Evolutionary conservation across 768 basidiomycete species (phyloP), one percentile per base, ranked within the genome.

Genomic region (Clavaria fumosa): DNA sequence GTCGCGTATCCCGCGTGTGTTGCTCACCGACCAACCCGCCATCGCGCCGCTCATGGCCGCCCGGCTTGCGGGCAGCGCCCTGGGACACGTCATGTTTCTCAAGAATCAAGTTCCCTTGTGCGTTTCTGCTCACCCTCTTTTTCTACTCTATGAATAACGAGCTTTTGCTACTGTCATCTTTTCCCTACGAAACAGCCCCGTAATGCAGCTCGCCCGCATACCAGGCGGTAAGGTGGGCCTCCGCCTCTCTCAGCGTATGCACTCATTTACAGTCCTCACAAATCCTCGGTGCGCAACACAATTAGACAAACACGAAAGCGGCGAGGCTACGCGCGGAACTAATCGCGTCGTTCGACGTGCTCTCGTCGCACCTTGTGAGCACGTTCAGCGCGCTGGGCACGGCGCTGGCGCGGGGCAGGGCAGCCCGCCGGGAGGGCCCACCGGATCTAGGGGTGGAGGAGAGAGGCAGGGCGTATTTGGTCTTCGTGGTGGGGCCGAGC

Each of bases 71-170:
- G 60, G 64, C 9, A 70, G 67, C 41, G 53, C 83, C 19, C 57
- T 86, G 0, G 72, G 72, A 0, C 80, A 84, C 49, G 65, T 83
- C 2, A 52, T 85, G 12, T 86, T 80, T 49, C 58, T 85, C 39
- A 86, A 85, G 52, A 77, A 69, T 44, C 82, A 85, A 47, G 62
- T 84, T 0, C 82, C 81, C 1, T 73, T 84, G 81, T 84, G 48
- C 56, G 80, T 67, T 26, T 31, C 14, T 15, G n/a, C n/a, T n/a
- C 14, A 15, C 34, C 33, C 9, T 11, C 10, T n/a, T 19, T 26
- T 5, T 11, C 3, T 23, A 11, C 23, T 37, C 10, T 34, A 22
- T 24, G 11, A 10, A 40, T 14, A 36, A 34, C 22, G 14, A 24
- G 7, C n/a, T 5, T 11, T n/a, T 3, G 12, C 6, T 31, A 35